Evolutionary conservation across 2,329 filamentous ascomycete species (phyloP), one percentile per base, ranked within the genome.

Genomic region (Clonostachys sp.): DNA sequence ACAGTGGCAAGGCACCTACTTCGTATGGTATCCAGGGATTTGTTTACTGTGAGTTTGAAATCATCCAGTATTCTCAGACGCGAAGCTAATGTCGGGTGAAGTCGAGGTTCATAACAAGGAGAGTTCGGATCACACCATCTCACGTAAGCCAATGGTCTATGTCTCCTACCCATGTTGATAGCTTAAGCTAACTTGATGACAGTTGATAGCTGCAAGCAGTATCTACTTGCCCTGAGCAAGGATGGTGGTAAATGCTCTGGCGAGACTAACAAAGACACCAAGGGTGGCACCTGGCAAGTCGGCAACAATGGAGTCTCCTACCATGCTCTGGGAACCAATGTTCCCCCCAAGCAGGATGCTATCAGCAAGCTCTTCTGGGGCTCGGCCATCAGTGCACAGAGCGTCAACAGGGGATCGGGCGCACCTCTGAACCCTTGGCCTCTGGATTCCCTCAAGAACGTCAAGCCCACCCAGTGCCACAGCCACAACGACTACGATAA

Each of bases 401-500:
- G 41, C 34, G 51, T 50, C 38, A 53, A 55, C 48, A 53, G 45
- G 34, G 44, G 49, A 18, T 44, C 51, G 9, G 51, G 48, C 12
- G 45, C 53, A 13, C 49, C 53, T 10, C 36, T 55, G 17, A 50
- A 42, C 18, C 53, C 53, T 8, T 55, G 51, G 53, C 51, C 53
- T 6, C 42, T 55, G 20, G 44, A 45, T 44, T 53, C 53, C 12
- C 44, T 49, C 14, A 48, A 44, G 30, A 42, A 39, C 30, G 44
- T 55, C 41, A 53, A 47, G 35, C 52, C 53, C 6, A 45, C 42
- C 8, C 17, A 20, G 3, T 84, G 81, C 51, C 83, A 87, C 60
- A 84, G 79, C 2, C 84, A 88, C 59, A 87, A 88, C 55, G 84
- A 89, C 61, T 89, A 88, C 62, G 85, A 80, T 80, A 76, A 82